These are phyloP conservation scores for Extremus antarcticus DNA, from an alignment of 495 filamentous ascomycete genomes.

Conservation along the genomic window DNA sequence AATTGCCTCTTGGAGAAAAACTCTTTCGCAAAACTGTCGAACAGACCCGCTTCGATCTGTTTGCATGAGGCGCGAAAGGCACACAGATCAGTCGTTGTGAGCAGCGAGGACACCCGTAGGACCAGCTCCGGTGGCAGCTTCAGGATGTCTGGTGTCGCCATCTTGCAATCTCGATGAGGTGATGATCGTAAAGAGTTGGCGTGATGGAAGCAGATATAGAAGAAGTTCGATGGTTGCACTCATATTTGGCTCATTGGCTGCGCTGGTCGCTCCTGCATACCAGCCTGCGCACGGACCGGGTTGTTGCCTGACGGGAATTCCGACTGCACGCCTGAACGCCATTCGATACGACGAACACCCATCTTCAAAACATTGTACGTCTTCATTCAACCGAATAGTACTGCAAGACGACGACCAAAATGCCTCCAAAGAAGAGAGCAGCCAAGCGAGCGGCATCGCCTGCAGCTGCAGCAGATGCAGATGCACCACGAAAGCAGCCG, in stretches of 20 bases:
- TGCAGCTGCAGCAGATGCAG: constrained; percentile 1
- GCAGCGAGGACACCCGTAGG: constrained; percentile 12
- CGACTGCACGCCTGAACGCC: too few species aligned
- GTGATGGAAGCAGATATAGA: too few species aligned
- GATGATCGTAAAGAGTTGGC: too few species aligned
- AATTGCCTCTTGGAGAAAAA: constrained; percentile 49
- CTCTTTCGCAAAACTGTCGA: constrained; percentile 38
- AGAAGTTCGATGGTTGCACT: too few species aligned
- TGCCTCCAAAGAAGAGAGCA: constrained; percentile 5
- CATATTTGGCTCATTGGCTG: too few species aligned
- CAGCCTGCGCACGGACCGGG: too few species aligned
- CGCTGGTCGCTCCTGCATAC: too few species aligned
- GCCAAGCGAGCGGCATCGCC: not conserved
- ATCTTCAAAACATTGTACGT: too few species aligned
- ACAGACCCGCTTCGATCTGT: constrained; percentile 33
- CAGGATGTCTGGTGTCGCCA: constrained; percentile 1
- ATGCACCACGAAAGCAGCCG: constrained; percentile 14
- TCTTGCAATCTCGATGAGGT: not conserved
- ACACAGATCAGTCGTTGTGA: constrained; percentile 38
- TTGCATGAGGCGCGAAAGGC: constrained; percentile 38
- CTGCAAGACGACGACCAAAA: not conserved
- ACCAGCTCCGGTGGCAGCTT: constrained; percentile 20
- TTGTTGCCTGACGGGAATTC: too few species aligned
- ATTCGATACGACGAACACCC: too few species aligned
- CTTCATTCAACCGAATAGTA: too few species aligned